phyloP scores from a whole-genome alignment of 2,329 filamentous ascomycete species.

The Fusarium annulatum region DNA sequence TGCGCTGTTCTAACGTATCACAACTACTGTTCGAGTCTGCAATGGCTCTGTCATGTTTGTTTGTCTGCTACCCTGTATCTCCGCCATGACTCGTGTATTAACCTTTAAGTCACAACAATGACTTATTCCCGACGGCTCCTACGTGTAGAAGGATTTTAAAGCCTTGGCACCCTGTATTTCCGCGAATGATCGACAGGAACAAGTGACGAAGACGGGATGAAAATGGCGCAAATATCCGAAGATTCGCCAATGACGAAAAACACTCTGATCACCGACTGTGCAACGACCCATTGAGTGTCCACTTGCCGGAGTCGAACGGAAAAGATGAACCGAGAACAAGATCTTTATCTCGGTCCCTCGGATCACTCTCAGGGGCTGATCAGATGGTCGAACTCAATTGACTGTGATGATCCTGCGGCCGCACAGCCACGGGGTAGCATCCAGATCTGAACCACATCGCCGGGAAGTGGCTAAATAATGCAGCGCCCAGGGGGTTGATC shows the following conservation, averaged over 20 bases:
- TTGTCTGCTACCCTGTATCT: not conserved
- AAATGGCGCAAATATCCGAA: not conserved
- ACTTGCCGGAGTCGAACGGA: not conserved
- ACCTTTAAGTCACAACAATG: accelerated
- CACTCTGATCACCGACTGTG: not conserved
- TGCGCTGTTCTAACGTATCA: accelerated
- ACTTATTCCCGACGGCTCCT: not conserved
- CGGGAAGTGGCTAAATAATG: not conserved
- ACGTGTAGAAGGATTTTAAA: not conserved
- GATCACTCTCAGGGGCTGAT: not conserved
- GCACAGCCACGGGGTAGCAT: slow-evolving; percentile 1
- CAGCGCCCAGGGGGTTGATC: not conserved
- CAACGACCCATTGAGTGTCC: not conserved
- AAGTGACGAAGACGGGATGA: not conserved
- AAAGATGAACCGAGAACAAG: not conserved
- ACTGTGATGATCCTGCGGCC: not conserved
- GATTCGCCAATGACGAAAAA: not conserved
- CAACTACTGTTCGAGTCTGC: accelerated
- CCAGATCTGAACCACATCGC: slow-evolving; percentile 23
- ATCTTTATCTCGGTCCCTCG: not conserved
- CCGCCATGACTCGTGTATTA: not conserved
- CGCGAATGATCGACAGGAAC: not conserved
- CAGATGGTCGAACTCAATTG: not conserved
- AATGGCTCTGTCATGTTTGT: accelerated
- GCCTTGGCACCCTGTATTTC: not conserved